Evolutionary conservation across 495 filamentous ascomycete species (phyloP).

Genomic region (Pseudotulostoma volvatum): DNA sequence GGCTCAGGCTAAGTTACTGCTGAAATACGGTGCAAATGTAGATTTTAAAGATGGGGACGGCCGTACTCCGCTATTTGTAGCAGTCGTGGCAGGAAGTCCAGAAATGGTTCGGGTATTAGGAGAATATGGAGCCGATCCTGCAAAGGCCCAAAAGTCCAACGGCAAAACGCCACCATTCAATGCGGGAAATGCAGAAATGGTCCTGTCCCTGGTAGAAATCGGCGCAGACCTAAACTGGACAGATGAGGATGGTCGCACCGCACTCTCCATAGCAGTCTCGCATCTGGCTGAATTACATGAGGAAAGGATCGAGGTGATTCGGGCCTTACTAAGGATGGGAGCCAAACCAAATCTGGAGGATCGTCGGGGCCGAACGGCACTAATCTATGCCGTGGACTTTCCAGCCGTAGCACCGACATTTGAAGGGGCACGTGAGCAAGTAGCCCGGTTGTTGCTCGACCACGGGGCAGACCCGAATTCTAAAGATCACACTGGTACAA

Average conservation of each 20-base stretch:
- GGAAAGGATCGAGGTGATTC: slow-evolving; percentile 4
- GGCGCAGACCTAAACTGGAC: neutral
- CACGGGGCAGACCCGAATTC: slow-evolving; percentile 6
- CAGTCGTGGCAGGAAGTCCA: slow-evolving; percentile 1
- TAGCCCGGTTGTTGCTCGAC: slow-evolving; percentile 6
- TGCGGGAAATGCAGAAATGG: slow-evolving; percentile 2
- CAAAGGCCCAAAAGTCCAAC: slow-evolving; percentile 7
- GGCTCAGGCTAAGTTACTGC: slow-evolving; percentile 3
- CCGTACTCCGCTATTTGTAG: slow-evolving; percentile 2
- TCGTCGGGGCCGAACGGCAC: slow-evolving; percentile 6
- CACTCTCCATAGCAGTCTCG: too few species aligned
- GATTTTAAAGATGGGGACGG: slow-evolving; percentile 1
- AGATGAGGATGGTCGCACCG: slow-evolving; percentile 3
- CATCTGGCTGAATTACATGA: slow-evolving; percentile 6
- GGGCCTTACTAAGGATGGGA: slow-evolving; percentile 9
- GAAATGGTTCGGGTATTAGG: slow-evolving; percentile 10
- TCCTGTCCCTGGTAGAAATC: slow-evolving; percentile 3
- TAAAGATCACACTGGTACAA: slow-evolving; percentile 2
- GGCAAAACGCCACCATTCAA: slow-evolving; percentile 3
- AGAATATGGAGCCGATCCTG: slow-evolving; percentile 7
- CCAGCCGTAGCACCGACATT: too few species aligned
- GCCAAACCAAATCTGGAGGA: too few species aligned
- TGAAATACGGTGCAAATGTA: neutral
- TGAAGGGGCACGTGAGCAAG: slow-evolving; percentile 3
- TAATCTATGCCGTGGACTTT: slow-evolving; percentile 6